A percentile compares a stretch with the other conserved stretches of the same genome.
Evolutionary conservation across 2,329 filamentous ascomycete species (phyloP).

Genomic region (Colletotrichum siamense): DNA sequence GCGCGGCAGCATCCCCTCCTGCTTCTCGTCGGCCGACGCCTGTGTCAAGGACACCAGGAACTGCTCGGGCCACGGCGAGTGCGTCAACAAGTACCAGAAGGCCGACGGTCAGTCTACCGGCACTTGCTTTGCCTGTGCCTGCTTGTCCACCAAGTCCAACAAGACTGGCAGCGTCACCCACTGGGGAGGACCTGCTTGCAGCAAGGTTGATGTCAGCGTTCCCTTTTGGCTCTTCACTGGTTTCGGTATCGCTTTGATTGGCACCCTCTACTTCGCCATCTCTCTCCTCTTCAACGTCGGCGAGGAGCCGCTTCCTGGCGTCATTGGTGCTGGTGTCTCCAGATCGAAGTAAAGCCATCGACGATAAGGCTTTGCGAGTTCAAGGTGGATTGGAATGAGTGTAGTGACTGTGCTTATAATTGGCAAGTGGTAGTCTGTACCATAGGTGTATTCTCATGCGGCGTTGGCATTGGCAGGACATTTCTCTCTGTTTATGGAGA

Average conservation of each 20-base stretch:
- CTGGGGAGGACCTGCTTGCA: constrained; percentile 87
- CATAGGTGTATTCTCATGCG: constrained; percentile 31
- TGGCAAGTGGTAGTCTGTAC: constrained; percentile 27
- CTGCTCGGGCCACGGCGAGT: constrained; percentile 84
- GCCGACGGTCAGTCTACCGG: constrained; percentile 46
- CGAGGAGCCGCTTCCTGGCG: constrained; percentile 85
- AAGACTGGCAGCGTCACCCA: constrained; percentile 66
- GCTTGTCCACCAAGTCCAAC: constrained; percentile 63
- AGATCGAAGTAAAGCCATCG: constrained; percentile 61
- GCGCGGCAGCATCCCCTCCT: constrained; percentile 65
- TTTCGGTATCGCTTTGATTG: constrained; percentile 74
- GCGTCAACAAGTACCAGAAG: constrained; percentile 68
- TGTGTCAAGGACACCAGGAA: constrained; percentile 75
- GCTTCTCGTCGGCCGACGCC: constrained; percentile 73
- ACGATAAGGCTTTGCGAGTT: background rate
- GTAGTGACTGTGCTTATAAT: constrained; percentile 20
- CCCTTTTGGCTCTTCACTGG: constrained; percentile 87
- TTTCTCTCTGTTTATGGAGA: constrained; percentile 26
- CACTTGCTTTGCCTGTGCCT: constrained; percentile 80
- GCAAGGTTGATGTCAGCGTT: constrained; percentile 89
- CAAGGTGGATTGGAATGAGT: background rate
- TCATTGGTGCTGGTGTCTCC: constrained; percentile 94
- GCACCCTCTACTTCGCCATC: constrained; percentile 73
- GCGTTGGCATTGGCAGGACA: constrained; percentile 29
- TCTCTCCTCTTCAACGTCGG: constrained; percentile 84